These are phyloP conservation scores for Colletotrichum karsti DNA, from an alignment of 2,329 filamentous ascomycete genomes.

Conservation along the genomic window DNA sequence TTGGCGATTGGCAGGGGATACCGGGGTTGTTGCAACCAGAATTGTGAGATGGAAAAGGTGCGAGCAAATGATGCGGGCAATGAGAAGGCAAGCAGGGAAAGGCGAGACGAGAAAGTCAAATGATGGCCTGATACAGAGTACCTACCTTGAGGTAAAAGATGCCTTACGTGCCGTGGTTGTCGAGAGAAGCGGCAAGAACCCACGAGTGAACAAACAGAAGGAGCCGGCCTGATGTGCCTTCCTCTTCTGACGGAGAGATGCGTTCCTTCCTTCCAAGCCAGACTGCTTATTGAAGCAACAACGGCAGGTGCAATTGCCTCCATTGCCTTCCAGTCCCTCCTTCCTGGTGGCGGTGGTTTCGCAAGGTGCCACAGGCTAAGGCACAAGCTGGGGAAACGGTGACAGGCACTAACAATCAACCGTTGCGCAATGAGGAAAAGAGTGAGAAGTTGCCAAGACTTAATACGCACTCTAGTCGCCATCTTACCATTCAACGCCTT, in stretches of 20 bases:
- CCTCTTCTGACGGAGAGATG: too few relatives aligned
- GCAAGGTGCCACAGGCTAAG: background rate
- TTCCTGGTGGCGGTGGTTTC: background rate
- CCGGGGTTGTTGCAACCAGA: background rate
- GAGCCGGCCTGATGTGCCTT: too few relatives aligned
- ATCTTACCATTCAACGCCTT: background rate
- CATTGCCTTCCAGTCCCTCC: too few relatives aligned
- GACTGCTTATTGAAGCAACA: too few relatives aligned
- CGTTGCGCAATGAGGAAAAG: background rate
- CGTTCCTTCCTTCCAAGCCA: too few relatives aligned
- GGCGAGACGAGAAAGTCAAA: background rate
- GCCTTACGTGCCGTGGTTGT: too few relatives aligned
- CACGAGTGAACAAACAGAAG: too few relatives aligned
- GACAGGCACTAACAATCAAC: conserved; percentile 4
- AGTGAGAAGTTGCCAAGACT: conserved; percentile 7
- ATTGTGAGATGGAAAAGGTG: background rate
- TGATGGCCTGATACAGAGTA: too few relatives aligned
- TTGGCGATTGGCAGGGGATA: conserved; percentile 11
- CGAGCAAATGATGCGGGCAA: background rate
- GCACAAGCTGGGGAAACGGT: background rate
- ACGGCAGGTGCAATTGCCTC: too few relatives aligned
- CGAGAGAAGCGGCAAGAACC: too few relatives aligned
- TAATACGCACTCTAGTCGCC: background rate
- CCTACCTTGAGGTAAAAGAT: background rate
- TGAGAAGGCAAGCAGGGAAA: background rate